phyloP scores from a whole-genome alignment of 805 yeast genomes.

The Peterozyma toletana region DNA sequence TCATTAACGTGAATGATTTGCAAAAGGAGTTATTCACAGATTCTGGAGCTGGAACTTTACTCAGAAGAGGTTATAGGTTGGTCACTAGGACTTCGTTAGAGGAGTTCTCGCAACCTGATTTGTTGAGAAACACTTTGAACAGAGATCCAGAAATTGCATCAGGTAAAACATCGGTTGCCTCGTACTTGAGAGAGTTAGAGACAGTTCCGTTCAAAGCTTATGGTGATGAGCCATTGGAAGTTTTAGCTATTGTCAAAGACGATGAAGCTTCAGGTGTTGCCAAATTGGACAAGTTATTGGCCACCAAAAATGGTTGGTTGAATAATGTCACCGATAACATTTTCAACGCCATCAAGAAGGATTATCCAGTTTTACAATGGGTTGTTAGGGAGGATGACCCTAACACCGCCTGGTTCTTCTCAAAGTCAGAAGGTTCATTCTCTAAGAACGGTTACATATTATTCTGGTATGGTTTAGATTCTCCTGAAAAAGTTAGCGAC shows the following conservation, averaged over 20 bases:
- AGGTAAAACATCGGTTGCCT: slow-evolving; percentile 69
- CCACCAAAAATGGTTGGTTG: slow-evolving; percentile 91
- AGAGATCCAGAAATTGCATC: slow-evolving; percentile 70
- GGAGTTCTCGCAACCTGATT: slow-evolving; percentile 69
- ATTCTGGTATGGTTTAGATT: slow-evolving; percentile 88
- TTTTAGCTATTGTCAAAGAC: slow-evolving; percentile 74
- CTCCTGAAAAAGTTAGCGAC: slow-evolving; percentile 52
- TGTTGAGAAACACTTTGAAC: slow-evolving; percentile 66
- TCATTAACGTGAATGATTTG: slow-evolving; percentile 88
- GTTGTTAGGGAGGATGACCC: slow-evolving; percentile 83
- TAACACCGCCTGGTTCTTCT: slow-evolving; percentile 86
- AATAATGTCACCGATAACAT: slow-evolving; percentile 95
- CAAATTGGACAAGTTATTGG: slow-evolving; percentile 75
- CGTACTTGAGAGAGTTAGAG: slow-evolving; percentile 72
- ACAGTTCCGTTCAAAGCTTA: slow-evolving; percentile 60
- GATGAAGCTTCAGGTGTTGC: slow-evolving; percentile 42
- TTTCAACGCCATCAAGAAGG: slow-evolving; percentile 73
- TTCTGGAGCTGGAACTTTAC: slow-evolving; percentile 98
- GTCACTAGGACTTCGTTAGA: slow-evolving; percentile 59
- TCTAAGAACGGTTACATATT: slow-evolving; percentile 81
- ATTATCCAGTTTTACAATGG: slow-evolving; percentile 77
- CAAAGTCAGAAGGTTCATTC: slow-evolving; percentile 90
- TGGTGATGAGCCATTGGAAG: slow-evolving; percentile 95
- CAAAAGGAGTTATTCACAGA: slow-evolving; percentile 98
- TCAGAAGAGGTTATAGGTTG: slow-evolving; percentile 93